These are phyloP conservation scores for Phytopythium boreale DNA, from an alignment of 352 stramenopile genomes.

Conservation along the genomic window DNA sequence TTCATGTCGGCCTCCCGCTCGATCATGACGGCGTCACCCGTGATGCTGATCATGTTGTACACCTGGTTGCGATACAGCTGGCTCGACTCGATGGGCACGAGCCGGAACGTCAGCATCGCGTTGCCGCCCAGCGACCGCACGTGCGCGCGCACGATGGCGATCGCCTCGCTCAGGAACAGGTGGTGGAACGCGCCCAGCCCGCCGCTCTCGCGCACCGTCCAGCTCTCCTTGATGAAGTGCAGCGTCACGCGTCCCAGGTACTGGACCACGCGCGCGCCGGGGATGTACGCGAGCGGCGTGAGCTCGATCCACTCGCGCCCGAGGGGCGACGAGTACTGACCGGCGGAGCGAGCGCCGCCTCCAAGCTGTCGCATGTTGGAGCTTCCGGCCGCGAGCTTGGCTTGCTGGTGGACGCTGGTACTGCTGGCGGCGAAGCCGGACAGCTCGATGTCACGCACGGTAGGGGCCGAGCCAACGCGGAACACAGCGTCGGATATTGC, in stretches of 20 bases:
- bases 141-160: conserved; percentile 82
- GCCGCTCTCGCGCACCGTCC: conserved; percentile 85
- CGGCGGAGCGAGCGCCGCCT: neutral
- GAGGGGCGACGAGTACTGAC: conserved; percentile 16
- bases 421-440: conserved; percentile 14
- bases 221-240: conserved; percentile 91
- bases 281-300: conserved; percentile 79
- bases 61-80: conserved; percentile 88
- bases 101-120: conserved; percentile 83
- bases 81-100: conserved; percentile 86
- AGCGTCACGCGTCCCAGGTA: conserved; percentile 86
- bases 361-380: neutral
- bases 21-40: conserved; percentile 81
- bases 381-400: neutral
- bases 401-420: neutral
- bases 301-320: conserved; percentile 84
- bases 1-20: conserved; percentile 47
- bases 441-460: conserved; percentile 37
- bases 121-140: conserved; percentile 82
- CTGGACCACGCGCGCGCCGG: conserved; percentile 55
- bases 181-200: conserved; percentile 86
- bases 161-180: conserved; percentile 84
- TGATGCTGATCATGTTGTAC: conserved; percentile 93
- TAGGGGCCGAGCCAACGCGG: conserved; percentile 3
- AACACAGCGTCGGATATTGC: neutral